A percentile compares a stretch with the other conserved stretches of the same genome.
Evolutionary conservation across 345 rosid species (phyloP).

Genomic region (Clausena lansium): DNA sequence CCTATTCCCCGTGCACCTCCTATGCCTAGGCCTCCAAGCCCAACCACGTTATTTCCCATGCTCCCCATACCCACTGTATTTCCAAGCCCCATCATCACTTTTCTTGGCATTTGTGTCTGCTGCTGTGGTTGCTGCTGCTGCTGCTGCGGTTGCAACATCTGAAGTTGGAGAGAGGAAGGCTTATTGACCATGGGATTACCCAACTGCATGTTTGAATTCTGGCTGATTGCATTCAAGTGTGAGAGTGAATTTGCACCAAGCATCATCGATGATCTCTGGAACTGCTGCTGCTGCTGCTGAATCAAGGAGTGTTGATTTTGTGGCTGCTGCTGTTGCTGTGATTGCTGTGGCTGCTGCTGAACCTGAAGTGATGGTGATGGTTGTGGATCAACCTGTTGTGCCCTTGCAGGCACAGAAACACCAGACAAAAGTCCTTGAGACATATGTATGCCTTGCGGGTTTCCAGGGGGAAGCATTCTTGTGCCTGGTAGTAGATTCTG

Average conservation of each 20-base stretch:
- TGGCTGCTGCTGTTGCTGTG: slow-evolving; percentile 31
- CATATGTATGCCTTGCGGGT: slow-evolving; percentile 66
- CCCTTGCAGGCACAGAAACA: slow-evolving; percentile 62
- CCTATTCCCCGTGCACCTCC: slow-evolving; percentile 70
- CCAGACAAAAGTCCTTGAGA: slow-evolving; percentile 67
- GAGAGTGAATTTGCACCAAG: slow-evolving; percentile 60
- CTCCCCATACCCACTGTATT: slow-evolving; percentile 58
- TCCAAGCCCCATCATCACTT: slow-evolving; percentile 68
- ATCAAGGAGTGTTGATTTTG: slow-evolving; percentile 55
- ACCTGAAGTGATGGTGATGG: slow-evolving; percentile 41
- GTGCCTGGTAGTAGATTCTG: slow-evolving; percentile 50
- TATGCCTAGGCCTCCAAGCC: slow-evolving; percentile 62
- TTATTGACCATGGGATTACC: slow-evolving; percentile 77
- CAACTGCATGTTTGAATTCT: slow-evolving; percentile 66
- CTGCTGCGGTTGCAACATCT: slow-evolving; percentile 60
- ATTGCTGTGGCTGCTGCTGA: slow-evolving; percentile 41
- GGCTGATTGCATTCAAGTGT: slow-evolving; percentile 59
- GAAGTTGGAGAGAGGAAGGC: slow-evolving; percentile 62
- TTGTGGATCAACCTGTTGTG: slow-evolving; percentile 62
- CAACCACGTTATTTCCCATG: slow-evolving; percentile 56
- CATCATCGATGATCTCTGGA: slow-evolving; percentile 66
- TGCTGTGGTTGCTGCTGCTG: slow-evolving; percentile 42
- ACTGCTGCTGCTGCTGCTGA: slow-evolving; percentile 77
- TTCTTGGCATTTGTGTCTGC: slow-evolving; percentile 58
- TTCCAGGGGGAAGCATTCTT: slow-evolving; percentile 77